Conservation (phyloP, 345 rosid species). For the Populus pruinosa region DNA sequence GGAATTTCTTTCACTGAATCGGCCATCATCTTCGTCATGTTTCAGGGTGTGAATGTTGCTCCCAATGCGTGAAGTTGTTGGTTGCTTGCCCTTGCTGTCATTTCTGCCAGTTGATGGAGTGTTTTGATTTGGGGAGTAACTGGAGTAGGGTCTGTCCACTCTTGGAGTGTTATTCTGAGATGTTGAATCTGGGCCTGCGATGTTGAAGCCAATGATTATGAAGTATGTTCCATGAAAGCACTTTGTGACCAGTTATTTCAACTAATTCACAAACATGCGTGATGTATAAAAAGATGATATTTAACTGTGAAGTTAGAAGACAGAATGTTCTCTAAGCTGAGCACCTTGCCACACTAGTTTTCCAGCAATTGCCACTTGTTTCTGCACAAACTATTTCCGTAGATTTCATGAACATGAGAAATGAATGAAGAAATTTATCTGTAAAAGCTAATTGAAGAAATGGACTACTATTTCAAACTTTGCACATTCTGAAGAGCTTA, state of each 20-base stretch:
- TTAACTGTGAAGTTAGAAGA: background rate
- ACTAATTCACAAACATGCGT: background rate
- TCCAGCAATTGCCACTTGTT: background rate
- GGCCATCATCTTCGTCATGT: conserved; percentile 61
- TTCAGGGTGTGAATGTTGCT: conserved; percentile 78
- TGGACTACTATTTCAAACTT: background rate
- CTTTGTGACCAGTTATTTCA: background rate
- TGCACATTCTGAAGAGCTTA: background rate
- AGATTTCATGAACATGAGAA: background rate
- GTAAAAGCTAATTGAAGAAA: background rate
- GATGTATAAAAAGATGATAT: too few species aligned
- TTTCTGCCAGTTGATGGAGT: conserved; percentile 31
- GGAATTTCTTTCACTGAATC: conserved; percentile 56
- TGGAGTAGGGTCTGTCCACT: conserved; percentile 20
- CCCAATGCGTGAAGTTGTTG: conserved; percentile 46
- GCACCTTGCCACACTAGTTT: background rate
- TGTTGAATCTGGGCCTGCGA: conserved; percentile 50
- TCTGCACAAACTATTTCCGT: background rate
- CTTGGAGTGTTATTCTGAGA: conserved; percentile 31
- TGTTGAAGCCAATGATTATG: background rate
- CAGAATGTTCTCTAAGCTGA: background rate
- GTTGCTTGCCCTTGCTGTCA: conserved; percentile 39
- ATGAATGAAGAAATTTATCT: background rate
- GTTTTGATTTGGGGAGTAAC: conserved; percentile 23
- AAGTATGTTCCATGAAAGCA: background rate